A percentile compares a stretch with the other conserved stretches of the same genome.
Evolutionary conservation across 78 protist species (phyloP).

Genomic region (Tieghemostelium lacteum): DNA sequence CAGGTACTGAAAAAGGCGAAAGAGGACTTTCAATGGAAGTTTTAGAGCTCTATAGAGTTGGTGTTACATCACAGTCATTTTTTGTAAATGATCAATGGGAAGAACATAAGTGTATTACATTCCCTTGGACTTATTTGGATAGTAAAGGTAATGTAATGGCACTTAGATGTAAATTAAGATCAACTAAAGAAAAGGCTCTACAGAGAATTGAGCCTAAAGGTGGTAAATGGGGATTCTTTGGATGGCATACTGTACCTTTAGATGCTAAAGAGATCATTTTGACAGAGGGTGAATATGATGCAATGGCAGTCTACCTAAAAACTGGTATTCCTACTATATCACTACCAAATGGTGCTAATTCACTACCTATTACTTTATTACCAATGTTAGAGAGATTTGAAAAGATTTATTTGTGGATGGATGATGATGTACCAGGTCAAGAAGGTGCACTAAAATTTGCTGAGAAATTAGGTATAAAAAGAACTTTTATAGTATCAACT

Average conservation of each 20-base stretch:
- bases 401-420: constrained; percentile 87
- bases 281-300: constrained; percentile 91
- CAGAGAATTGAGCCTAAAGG: constrained; percentile 83
- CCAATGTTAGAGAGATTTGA: constrained; percentile 81
- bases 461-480: constrained; percentile 74
- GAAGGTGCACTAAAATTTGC: constrained; percentile 86
- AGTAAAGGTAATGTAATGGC: constrained; percentile 33
- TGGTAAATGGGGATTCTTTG: constrained; percentile 86
- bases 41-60: constrained; percentile 36
- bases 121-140: constrained; percentile 78
- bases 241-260: constrained; percentile 80
- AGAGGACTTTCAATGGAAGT: constrained; percentile 59
- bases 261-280: constrained; percentile 76
- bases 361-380: constrained; percentile 73
- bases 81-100: constrained; percentile 49
- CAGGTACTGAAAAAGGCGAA: constrained; percentile 54
- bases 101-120: constrained; percentile 82
- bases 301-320: constrained; percentile 88
- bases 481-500: constrained; percentile 52
- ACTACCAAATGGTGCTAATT: constrained; percentile 84
- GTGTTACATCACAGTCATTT: constrained; percentile 65
- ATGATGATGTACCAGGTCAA: constrained; percentile 84
- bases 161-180: constrained; percentile 70
- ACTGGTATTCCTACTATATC: constrained; percentile 88
- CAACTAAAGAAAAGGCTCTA: constrained; percentile 43